Evolutionary conservation across 179 eudicot genomes (phyloP).

Genomic region (Gypsophila paniculata): DNA sequence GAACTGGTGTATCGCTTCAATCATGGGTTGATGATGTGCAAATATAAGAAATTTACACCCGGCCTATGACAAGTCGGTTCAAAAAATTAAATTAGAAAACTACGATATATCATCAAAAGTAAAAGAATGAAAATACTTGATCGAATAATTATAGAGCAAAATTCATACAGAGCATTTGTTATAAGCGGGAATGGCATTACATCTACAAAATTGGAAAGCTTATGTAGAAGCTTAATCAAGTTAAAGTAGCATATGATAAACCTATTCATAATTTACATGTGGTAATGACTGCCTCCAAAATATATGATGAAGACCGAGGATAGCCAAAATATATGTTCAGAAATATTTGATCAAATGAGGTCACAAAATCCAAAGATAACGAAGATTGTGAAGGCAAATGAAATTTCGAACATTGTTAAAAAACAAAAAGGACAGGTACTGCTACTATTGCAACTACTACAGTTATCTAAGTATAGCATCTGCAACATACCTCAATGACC

Average conservation of each 20-base stretch:
- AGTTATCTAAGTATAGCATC: not conserved
- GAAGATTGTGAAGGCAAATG: not conserved
- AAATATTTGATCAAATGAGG: no score
- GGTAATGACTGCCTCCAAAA: not conserved
- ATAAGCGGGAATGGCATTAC: not conserved
- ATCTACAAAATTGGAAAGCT: not conserved
- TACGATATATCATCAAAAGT: not conserved
- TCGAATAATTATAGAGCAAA: not conserved
- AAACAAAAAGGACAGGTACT: not conserved
- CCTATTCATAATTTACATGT: not conserved
- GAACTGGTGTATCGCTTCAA: conserved; percentile 71
- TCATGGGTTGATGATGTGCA: conserved; percentile 94
- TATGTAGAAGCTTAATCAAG: not conserved
- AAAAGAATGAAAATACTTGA: conserved; percentile 1
- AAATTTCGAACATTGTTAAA: not conserved
- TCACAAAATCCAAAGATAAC: not conserved
- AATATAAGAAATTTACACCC: conserved; percentile 93
- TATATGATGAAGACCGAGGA: not conserved
- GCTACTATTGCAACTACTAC: not conserved
- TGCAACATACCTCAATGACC: conserved; percentile 60
- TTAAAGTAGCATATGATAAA: not conserved
- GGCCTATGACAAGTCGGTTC: conserved; percentile 51
- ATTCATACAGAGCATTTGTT: not conserved
- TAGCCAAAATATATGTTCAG: not conserved
- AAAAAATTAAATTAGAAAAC: conserved; percentile 6